Evolutionary conservation across 2,329 filamentous ascomycete species (phyloP), one percentile per base, ranked within the genome.

Genomic region (Tolypocladium amazonense): DNA sequence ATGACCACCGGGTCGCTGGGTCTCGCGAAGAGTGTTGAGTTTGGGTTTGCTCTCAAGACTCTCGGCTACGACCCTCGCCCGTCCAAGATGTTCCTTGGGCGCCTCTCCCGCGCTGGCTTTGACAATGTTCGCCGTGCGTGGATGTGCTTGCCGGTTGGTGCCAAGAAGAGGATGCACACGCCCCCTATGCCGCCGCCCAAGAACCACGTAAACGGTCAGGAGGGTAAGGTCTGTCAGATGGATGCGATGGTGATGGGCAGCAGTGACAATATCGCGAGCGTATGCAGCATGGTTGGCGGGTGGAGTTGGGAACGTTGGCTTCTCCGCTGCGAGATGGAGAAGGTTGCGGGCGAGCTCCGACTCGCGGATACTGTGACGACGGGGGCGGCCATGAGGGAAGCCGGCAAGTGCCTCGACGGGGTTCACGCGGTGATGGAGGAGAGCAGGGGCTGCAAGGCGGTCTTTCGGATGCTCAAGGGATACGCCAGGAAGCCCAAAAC

Each of bases 251-350:
- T 85, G 0, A 76, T 72, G 65, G 89, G 89, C 9, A 88, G 83
- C 67, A 91, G 88, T 0, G 83, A 86, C 56, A 84, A 86, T 69
- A 84, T 87, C 18, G 89, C 90, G 1, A 86, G 83, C 66, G 79
- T 96, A 64, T 88, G 89, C 15, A 92, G 92, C 25, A 76, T 97
- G 47, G 85, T 93, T 0, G 94, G 91, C 5, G 87, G 88, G 33
- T 94, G 92, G 87, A 87, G 87, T 71, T 99, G 92, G 93, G 94
- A 99, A 81, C 89, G 90, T 72, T 99, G 94, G 94, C 83, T 97
- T 72, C 77, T 97, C 65, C 90, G 91, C 69, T 82, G 93, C 68
- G 89, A 94, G 76, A 83, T 88, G 76, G 92, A 97, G 78, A 94
- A 83, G 73, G 79, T 79, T 5, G 79, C 90, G 69, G 88, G 89